Conservation (phyloP, 805 yeast species). For the Saccharomycopsis amapae region DNA sequence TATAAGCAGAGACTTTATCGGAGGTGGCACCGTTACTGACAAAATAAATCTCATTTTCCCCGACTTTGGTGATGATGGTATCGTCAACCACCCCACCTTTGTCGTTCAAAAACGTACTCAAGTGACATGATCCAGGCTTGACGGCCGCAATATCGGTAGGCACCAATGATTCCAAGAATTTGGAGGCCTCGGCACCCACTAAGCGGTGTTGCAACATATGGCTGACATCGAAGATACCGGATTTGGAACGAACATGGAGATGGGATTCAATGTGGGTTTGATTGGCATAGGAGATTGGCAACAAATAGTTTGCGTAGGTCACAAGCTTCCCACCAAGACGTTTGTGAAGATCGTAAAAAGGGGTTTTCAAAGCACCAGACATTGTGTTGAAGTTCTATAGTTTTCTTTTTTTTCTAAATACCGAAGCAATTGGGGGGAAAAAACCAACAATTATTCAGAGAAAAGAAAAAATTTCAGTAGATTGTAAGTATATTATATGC, state of each 20-base stretch:
- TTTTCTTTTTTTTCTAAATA: too few species aligned
- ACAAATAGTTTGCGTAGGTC: constrained; percentile 91
- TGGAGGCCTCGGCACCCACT: constrained; percentile 58
- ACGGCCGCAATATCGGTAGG: constrained; percentile 69
- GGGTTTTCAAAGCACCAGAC: constrained; percentile 44
- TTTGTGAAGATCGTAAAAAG: constrained; percentile 74
- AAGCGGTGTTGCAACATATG: constrained; percentile 93
- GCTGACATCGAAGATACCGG: constrained; percentile 92
- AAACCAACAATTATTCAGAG: too few species aligned
- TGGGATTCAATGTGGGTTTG: constrained; percentile 90
- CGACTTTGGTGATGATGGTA: constrained; percentile 76
- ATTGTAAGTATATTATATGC: too few species aligned
- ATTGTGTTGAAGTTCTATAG: too few species aligned
- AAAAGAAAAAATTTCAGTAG: too few species aligned
- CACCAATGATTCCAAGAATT: constrained; percentile 71
- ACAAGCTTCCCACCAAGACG: constrained; percentile 84
- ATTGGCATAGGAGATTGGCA: constrained; percentile 83
- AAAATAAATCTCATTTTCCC: constrained; percentile 58
- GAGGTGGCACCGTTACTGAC: constrained; percentile 97
- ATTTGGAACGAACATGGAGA: constrained; percentile 82
- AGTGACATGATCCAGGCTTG: constrained; percentile 52
- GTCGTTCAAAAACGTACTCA: constrained; percentile 64
- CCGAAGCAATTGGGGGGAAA: too few species aligned
- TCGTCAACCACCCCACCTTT: constrained; percentile 92
- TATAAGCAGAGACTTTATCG: constrained; percentile 65